These are phyloP conservation scores for Exophiala dermatitidis DNA, from an alignment of 2,329 filamentous ascomycete species.

Conservation along the genomic window DNA sequence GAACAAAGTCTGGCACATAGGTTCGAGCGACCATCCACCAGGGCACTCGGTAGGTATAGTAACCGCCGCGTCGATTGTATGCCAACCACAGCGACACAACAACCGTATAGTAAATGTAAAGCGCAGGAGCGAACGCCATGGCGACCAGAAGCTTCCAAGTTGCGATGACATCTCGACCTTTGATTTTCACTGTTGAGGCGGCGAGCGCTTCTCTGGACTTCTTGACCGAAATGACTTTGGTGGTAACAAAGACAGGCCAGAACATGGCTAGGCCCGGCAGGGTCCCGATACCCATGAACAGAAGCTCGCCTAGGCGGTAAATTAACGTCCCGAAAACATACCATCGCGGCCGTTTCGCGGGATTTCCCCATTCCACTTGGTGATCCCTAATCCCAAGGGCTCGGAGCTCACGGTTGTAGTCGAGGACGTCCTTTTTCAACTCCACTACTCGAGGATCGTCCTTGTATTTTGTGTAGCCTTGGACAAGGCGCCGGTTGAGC, in stretches of 20 bases:
- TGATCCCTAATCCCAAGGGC: constrained; percentile 86
- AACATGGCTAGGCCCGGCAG: constrained; percentile 83
- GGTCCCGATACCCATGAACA: constrained; percentile 68
- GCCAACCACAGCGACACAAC: constrained; percentile 70
- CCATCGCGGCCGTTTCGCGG: constrained; percentile 67
- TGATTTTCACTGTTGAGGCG: constrained; percentile 79
- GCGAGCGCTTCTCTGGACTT: constrained; percentile 80
- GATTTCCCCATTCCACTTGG: constrained; percentile 68
- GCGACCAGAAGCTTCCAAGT: constrained; percentile 93
- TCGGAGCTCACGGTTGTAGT: constrained; percentile 80
- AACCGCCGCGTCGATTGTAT: constrained; percentile 73
- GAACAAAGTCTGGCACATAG: constrained; percentile 68
- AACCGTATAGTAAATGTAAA: constrained; percentile 75
- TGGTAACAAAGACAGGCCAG: constrained; percentile 75
- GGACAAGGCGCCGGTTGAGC: constrained; percentile 80
- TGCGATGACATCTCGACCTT: constrained; percentile 81
- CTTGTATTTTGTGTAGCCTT: constrained; percentile 89
- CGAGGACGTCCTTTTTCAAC: constrained; percentile 66
- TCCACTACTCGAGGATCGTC: constrained; percentile 75
- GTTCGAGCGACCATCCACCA: constrained; percentile 62
- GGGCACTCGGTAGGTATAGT: constrained; percentile 70
- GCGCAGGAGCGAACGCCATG: constrained; percentile 69
- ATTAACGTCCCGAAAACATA: constrained; percentile 69
- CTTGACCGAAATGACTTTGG: constrained; percentile 71
- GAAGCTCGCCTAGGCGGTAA: constrained; percentile 71